These are phyloP conservation scores for Cubamyces sp. DNA, from an alignment of 768 basidiomycete genomes.

Conservation along the genomic window DNA sequence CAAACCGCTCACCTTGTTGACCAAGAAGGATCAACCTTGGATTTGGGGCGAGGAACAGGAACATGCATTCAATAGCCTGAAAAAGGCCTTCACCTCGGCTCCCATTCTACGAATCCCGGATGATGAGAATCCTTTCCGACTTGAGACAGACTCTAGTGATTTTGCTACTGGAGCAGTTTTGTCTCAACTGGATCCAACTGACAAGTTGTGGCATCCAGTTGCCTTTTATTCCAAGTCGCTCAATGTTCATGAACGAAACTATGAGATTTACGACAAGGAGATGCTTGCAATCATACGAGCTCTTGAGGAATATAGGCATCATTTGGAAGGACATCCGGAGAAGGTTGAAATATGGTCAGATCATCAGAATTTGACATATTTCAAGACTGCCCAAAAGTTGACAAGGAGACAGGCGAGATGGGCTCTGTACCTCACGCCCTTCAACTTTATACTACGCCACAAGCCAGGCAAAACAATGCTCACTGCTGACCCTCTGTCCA, in stretches of 20 bases:
- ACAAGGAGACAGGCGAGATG: conserved; percentile 37
- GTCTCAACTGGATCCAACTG: conserved; percentile 25
- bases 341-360: conserved; percentile 30
- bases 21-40: background rate
- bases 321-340: conserved; percentile 27
- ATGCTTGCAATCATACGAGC: conserved; percentile 47
- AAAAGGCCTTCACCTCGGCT: background rate
- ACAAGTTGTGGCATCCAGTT: background rate
- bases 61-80: conserved; percentile 3
- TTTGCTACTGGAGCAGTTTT: conserved; percentile 36
- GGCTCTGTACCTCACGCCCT: conserved; percentile 21
- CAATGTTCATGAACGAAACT: conserved; percentile 38
- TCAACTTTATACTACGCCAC: conserved; percentile 4
- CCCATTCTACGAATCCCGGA: conserved; percentile 22
- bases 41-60: conserved; percentile 1
- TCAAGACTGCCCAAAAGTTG: conserved; percentile 30
- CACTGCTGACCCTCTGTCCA: no score
- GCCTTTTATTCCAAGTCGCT: conserved; percentile 23
- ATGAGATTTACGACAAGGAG: conserved; percentile 48
- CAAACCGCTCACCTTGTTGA: conserved; percentile 24
- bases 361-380: conserved; percentile 36
- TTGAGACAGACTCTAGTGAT: conserved; percentile 30
- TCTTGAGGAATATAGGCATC: conserved; percentile 37
- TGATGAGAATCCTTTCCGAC: conserved; percentile 10
- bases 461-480: background rate